phyloP scores from a whole-genome alignment of 768 basidiomycete species.

The Boletus coccyginus region DNA sequence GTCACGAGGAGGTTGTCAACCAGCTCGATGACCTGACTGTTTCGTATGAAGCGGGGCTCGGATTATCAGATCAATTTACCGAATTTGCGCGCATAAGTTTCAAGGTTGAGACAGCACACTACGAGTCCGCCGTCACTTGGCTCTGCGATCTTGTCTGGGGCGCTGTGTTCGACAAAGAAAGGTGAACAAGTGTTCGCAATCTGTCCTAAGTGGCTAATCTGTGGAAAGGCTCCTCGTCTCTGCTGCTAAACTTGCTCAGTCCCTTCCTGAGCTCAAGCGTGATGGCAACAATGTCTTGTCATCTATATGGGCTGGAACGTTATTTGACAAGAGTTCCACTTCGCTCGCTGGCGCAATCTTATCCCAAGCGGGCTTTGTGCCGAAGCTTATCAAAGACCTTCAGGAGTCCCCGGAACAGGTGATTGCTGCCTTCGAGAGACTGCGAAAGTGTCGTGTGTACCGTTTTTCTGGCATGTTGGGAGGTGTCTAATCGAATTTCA shows the following conservation, averaged over 20 bases:
- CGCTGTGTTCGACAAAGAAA: constrained; percentile 72
- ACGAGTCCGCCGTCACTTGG: constrained; percentile 84
- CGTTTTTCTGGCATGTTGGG: background rate
- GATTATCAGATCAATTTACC: constrained; percentile 60
- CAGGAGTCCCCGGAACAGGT: constrained; percentile 72
- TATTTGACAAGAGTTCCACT: constrained; percentile 70
- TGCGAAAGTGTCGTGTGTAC: constrained; percentile 63
- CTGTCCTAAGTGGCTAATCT: background rate
- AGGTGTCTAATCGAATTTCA: background rate
- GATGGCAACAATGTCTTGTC: constrained; percentile 79
- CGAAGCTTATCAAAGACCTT: constrained; percentile 66
- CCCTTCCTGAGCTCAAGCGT: constrained; percentile 87
- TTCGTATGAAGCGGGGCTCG: constrained; percentile 72
- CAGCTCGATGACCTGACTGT: constrained; percentile 90
- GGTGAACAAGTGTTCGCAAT: constrained; percentile 41
- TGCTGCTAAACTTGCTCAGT: constrained; percentile 85
- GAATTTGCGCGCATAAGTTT: constrained; percentile 75
- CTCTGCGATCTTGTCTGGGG: constrained; percentile 76
- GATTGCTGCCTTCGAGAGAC: constrained; percentile 69
- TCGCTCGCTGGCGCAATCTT: constrained; percentile 67
- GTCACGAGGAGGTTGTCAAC: constrained; percentile 89
- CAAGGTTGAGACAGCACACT: constrained; percentile 80
- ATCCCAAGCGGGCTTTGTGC: constrained; percentile 75
- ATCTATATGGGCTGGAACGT: constrained; percentile 63
- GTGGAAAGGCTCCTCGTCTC: constrained; percentile 69